phyloP scores from a whole-genome alignment of 23 red algal species.

The Gracilariopsis chorda region DNA sequence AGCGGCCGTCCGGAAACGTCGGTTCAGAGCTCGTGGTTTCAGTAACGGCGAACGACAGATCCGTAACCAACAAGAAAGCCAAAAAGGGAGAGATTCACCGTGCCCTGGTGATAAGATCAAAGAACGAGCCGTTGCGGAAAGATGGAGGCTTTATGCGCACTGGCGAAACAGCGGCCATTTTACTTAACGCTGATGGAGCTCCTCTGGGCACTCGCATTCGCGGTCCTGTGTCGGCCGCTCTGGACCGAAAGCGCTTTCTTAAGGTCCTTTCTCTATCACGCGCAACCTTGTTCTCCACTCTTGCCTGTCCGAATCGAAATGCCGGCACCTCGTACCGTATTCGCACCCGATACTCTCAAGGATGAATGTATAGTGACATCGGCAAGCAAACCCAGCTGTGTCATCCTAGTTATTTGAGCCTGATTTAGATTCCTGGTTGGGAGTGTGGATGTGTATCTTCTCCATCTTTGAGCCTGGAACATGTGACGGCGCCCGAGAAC shows the following conservation, averaged over 20 bases:
- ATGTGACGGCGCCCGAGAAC: too few species aligned
- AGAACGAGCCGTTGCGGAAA: slow-evolving; percentile 63
- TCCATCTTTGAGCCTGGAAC: too few species aligned
- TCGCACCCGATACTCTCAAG: background rate
- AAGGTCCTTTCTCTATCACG: slow-evolving; percentile 70
- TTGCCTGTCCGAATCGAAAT: background rate
- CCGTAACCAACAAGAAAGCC: slow-evolving; percentile 62
- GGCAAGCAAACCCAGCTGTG: too few species aligned
- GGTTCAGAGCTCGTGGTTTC: slow-evolving; percentile 65
- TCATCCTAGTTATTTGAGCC: too few species aligned
- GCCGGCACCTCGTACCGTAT: background rate
- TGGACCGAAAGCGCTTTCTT: slow-evolving; percentile 51
- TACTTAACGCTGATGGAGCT: slow-evolving; percentile 53
- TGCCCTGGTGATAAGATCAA: slow-evolving; percentile 69
- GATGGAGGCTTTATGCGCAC: slow-evolving; percentile 69
- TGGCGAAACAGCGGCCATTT: slow-evolving; percentile 58
- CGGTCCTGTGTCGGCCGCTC: slow-evolving; percentile 71
- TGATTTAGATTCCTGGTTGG: too few species aligned
- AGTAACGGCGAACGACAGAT: slow-evolving; percentile 59
- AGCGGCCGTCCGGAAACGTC: slow-evolving; percentile 61
- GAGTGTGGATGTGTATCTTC: too few species aligned
- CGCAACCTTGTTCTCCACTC: slow-evolving; percentile 45
- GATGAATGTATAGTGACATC: too few species aligned
- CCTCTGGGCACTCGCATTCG: slow-evolving; percentile 66
- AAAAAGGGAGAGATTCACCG: slow-evolving; percentile 71